Conservation (phyloP, 805 yeast species). For the Peterozyma xylosa region DNA sequence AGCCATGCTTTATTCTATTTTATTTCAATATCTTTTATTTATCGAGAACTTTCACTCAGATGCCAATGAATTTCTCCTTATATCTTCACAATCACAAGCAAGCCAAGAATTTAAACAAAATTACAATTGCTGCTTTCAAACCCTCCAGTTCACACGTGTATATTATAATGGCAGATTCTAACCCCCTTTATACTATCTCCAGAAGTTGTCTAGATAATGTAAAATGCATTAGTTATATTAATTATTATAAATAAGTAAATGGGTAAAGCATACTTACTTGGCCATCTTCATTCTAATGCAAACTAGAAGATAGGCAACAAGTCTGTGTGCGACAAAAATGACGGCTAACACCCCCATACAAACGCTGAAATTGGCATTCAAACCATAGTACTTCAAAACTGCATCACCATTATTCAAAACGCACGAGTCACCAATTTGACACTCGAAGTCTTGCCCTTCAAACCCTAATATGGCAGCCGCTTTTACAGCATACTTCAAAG, state of each 20-base stretch:
- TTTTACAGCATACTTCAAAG: conserved; percentile 57
- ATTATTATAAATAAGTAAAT: too few species aligned
- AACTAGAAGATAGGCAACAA: conserved; percentile 18
- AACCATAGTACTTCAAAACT: conserved; percentile 38
- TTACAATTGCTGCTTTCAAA: too few species aligned
- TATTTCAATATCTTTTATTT: neutral
- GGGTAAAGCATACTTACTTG: neutral
- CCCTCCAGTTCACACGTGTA: too few species aligned
- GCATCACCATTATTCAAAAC: conserved; percentile 38
- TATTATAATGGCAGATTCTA: too few species aligned
- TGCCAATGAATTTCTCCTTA: too few species aligned
- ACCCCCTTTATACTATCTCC: too few species aligned
- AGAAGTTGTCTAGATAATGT: too few species aligned
- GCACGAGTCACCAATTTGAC: conserved; percentile 34
- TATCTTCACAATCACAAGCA: too few species aligned
- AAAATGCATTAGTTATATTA: too few species aligned
- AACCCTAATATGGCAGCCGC: conserved; percentile 48
- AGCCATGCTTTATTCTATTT: neutral
- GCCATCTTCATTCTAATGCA: conserved; percentile 6
- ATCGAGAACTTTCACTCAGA: neutral
- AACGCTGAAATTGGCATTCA: conserved; percentile 24
- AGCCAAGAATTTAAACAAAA: too few species aligned
- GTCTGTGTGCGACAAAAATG: conserved; percentile 25
- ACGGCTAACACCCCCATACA: conserved; percentile 26
- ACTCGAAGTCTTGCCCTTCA: conserved; percentile 36